Evolutionary conservation across 768 basidiomycete genomes (phyloP), one percentile per base, ranked within the genome.

Genomic region (Crucibulum laeve): DNA sequence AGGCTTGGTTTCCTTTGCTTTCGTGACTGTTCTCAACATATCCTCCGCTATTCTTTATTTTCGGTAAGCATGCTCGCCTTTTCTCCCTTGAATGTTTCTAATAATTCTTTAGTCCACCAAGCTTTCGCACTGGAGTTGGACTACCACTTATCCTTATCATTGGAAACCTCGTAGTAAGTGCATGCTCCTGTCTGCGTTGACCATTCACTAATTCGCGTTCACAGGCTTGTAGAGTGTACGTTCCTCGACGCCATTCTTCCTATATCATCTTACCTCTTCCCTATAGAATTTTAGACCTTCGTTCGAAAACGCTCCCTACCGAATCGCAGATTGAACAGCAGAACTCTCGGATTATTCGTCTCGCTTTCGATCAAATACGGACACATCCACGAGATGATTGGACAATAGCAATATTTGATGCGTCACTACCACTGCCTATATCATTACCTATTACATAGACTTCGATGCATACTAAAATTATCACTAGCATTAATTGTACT

Each of bases 261-360:
- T 7, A 30, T 7, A 30, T 7, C 4, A 23, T 21, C 34, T 40
- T 18, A 21, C 17, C 21, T 44, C 11, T 37, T 43, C 28, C 22
- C 25, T 33, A n/a, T 15, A 72, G 70, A 44, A 65, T 73, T 25
- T 54, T 73, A 1, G 63, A 65, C 39, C 58, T 73, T n/a, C 68
- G 69, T 17, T 53, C 60, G 33, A 63, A 59, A 48, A 63, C 62
- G 18, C 45, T 46, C 2, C 67, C 65, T 22, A 62, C 67, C 5
- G 55, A 62, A 3, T 51, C 59, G 5, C 59, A 68, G 48, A 50
- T 71, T 18, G 51, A 54, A 32, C 54, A 57, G 23, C 58, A 47
- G 33, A 50, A 67, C 44, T 67, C 66, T 1, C 35, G 38, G 17
- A 37, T 69, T n/a, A 58, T 69, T 4, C 52, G 56, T 11, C 40